Conservation (phyloP, 2,329 filamentous ascomycete species). For the Pyrenophora teres region DNA sequence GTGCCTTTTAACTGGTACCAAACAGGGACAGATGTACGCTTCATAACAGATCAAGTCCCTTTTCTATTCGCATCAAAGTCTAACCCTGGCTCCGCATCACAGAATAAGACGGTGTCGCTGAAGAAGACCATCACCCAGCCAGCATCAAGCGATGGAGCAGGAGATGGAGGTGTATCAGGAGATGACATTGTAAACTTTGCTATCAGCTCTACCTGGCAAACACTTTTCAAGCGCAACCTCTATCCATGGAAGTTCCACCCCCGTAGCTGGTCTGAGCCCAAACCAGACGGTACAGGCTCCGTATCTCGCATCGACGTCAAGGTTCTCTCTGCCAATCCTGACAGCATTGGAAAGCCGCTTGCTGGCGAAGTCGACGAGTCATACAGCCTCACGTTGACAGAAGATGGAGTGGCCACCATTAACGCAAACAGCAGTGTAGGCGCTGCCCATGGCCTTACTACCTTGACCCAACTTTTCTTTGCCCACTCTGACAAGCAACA, state of each 20-base stretch:
- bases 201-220: conserved; percentile 61
- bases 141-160: conserved; percentile 2
- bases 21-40: conserved; percentile 42
- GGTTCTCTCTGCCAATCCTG: conserved; percentile 61
- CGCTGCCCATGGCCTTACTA: conserved; percentile 72
- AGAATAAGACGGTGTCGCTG: conserved; percentile 17
- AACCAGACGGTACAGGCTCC: conserved; percentile 49
- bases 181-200: conserved; percentile 55
- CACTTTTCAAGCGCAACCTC: conserved; percentile 70
- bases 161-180: conserved; percentile 48
- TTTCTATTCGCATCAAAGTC: conserved; percentile 24
- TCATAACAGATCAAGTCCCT: conserved; percentile 18
- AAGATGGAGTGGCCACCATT: conserved; percentile 65
- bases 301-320: conserved; percentile 66
- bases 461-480: conserved; percentile 81
- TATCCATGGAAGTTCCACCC: conserved; percentile 79
- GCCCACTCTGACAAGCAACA: conserved; percentile 62
- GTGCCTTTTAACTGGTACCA: conserved; percentile 46
- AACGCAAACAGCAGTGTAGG: conserved; percentile 69
- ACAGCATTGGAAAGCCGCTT: conserved; percentile 62
- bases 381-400: conserved; percentile 68
- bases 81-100: conserved; percentile 19
- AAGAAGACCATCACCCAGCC: conserved; percentile 15
- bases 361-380: conserved; percentile 73
- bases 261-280: conserved; percentile 68